These are phyloP conservation scores for Pilasporangium apinafurcum DNA, from an alignment of 352 stramenopile species.

Conservation along the genomic window DNA sequence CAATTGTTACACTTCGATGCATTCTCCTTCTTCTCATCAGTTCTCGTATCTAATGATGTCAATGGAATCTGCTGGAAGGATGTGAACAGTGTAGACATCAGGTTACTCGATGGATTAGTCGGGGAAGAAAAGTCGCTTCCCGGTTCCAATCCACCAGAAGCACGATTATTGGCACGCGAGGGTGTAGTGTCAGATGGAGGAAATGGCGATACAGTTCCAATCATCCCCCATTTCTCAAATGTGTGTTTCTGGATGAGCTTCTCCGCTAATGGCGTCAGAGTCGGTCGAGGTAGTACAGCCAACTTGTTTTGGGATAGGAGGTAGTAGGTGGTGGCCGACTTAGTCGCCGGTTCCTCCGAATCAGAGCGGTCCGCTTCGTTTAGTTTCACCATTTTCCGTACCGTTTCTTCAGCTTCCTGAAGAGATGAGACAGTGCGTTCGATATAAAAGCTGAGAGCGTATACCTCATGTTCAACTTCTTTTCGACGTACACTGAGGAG, in stretches of 20 bases:
- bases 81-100: constrained; percentile 13
- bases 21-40: not conserved
- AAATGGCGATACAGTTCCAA: not conserved
- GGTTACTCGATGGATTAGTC: no score
- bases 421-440: no score
- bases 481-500: not conserved
- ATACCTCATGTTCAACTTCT: not conserved
- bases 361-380: not conserved
- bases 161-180: no score
- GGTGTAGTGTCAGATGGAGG: not conserved
- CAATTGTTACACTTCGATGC: not conserved
- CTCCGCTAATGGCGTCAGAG: constrained; percentile 14
- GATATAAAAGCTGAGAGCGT: not conserved
- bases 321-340: constrained; percentile 11
- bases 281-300: constrained; percentile 23
- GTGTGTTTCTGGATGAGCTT: constrained; percentile 22
- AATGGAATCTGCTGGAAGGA: constrained; percentile 31
- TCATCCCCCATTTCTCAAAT: constrained; percentile 5
- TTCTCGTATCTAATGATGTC: constrained; percentile 3
- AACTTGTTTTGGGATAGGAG: constrained; percentile 28
- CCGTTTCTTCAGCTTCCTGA: not conserved
- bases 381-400: not conserved
- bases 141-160: no score
- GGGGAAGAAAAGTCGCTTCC: no score
- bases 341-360: not conserved